A percentile compares a stretch with the other conserved stretches of the same genome.
Conservation (phyloP, 345 rosid genomes). For the Acer saccharum region DNA sequence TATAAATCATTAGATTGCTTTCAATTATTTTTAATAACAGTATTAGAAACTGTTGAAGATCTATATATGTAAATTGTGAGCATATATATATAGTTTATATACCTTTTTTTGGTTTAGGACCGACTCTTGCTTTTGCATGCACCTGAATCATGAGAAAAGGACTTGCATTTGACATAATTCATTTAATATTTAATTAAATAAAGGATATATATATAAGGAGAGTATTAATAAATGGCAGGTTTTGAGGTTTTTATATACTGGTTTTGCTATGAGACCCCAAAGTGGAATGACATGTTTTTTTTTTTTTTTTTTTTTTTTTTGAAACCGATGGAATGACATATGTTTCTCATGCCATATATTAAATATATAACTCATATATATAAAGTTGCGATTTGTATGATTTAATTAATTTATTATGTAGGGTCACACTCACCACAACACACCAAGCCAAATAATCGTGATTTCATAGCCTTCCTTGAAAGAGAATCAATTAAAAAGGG, state of each 20-base stretch:
- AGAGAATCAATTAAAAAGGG: no score
- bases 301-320: no score
- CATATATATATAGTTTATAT: neutral
- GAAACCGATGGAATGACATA: constrained; percentile 23
- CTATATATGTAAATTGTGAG: no score
- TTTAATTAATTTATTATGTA: no score
- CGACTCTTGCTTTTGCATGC: neutral
- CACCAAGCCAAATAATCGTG: no score
- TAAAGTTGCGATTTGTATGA: neutral
- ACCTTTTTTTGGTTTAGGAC: constrained; percentile 16
- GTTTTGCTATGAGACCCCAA: constrained; percentile 8
- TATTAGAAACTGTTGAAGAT: no score
- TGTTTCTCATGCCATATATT: constrained; percentile 28
- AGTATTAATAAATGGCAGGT: constrained; percentile 24
- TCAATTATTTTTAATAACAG: no score
- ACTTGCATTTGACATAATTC: neutral
- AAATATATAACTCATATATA: neutral
- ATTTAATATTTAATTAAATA: neutral
- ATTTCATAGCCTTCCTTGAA: no score
- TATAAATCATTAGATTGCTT: no score
- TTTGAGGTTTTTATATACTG: neutral
- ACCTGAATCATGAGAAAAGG: constrained; percentile 23
- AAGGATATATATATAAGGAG: neutral
- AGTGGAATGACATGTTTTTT: constrained; percentile 31
- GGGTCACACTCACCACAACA: no score